phyloP scores from a whole-genome alignment of 2,329 filamentous ascomycete genomes.

The Diaporthe aspalathi region DNA sequence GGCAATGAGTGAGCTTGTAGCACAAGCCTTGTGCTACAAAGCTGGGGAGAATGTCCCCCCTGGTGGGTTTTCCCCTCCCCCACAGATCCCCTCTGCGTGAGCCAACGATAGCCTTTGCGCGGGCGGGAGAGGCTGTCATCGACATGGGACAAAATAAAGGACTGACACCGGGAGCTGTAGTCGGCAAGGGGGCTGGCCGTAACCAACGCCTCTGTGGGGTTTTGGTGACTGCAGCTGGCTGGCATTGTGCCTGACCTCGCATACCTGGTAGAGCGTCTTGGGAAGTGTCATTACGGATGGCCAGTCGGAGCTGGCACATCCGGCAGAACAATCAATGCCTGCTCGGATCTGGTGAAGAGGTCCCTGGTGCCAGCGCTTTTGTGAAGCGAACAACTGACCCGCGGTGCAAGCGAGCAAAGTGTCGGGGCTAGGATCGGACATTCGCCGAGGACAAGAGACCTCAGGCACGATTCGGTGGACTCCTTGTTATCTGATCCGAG shows the following conservation, averaged over 20 bases:
- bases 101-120: not conserved
- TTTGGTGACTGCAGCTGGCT: conserved; percentile 4
- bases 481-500: conserved; percentile 15
- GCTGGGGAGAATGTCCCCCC: not conserved
- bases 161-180: not conserved
- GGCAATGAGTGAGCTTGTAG: no score
- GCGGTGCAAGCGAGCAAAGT: no score
- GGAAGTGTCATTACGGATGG: not conserved
- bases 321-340: no score
- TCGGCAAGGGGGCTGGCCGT: conserved; percentile 25
- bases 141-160: not conserved
- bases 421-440: not conserved
- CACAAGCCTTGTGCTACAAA: not conserved
- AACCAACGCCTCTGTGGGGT: not conserved
- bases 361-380: no score
- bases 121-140: not conserved
- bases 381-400: not conserved
- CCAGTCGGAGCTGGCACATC: not conserved
- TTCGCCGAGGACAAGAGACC: not conserved
- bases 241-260: conserved; percentile 1
- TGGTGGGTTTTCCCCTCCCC: not conserved
- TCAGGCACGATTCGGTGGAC: not conserved
- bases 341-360: no score
- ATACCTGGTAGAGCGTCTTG: not conserved
- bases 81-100: not conserved